These are phyloP conservation scores for Cicer judaicum DNA, from an alignment of 306 rosid genomes.

Conservation along the genomic window DNA sequence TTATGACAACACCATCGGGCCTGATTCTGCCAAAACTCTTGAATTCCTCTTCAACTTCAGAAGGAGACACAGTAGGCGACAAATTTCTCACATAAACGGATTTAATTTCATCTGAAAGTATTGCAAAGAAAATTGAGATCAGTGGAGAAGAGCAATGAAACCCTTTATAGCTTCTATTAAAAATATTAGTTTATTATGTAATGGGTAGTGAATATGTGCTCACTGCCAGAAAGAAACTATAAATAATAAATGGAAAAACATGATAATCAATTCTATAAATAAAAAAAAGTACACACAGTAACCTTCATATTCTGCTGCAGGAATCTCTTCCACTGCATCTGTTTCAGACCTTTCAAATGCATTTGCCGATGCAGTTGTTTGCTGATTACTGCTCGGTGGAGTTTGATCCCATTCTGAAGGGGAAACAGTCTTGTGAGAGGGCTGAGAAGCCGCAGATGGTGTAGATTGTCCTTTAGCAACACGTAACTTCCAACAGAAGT, in stretches of 20 bases:
- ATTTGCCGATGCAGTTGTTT: constrained; percentile 36
- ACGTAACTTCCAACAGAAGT: constrained; percentile 65
- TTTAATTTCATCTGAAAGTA: constrained; percentile 77
- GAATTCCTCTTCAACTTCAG: constrained; percentile 87
- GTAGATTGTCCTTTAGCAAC: constrained; percentile 77
- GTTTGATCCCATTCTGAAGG: constrained; percentile 54
- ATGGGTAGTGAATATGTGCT: constrained; percentile 14
- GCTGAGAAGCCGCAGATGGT: constrained; percentile 48
- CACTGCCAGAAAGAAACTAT: constrained; percentile 7
- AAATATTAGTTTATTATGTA: neutral
- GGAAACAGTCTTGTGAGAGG: constrained; percentile 47
- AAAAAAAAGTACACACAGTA: constrained; percentile 35
- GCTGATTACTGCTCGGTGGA: constrained; percentile 50
- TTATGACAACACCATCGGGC: constrained; percentile 82
- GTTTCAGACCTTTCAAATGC: constrained; percentile 49
- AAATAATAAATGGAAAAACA: constrained; percentile 15
- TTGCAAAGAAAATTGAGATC: constrained; percentile 40
- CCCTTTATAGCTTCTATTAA: constrained; percentile 1
- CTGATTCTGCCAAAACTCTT: constrained; percentile 80
- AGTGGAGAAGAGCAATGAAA: neutral
- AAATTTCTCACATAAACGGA: constrained; percentile 93
- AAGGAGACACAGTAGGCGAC: constrained; percentile 73
- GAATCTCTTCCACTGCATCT: constrained; percentile 53
- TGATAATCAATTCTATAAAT: constrained; percentile 27
- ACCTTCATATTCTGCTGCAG: constrained; percentile 56